A percentile compares a stretch with the other conserved stretches of the same genome.
Evolutionary conservation across 2,329 filamentous ascomycete species (phyloP).

Genomic region (Fusarium sp.): DNA sequence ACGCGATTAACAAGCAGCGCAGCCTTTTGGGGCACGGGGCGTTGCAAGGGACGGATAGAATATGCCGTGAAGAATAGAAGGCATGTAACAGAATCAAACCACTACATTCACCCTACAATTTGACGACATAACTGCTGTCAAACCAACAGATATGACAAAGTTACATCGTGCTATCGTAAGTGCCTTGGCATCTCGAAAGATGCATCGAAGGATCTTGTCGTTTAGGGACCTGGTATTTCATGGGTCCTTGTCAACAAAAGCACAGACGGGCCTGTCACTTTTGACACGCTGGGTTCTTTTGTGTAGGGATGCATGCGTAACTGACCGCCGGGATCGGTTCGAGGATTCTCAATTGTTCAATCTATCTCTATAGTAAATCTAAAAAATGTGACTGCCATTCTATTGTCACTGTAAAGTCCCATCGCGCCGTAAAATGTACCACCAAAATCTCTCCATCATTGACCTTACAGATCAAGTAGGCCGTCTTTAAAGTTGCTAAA

Average conservation of each 20-base stretch:
- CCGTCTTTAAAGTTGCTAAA: slow-evolving; percentile 5
- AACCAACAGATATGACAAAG: neutral
- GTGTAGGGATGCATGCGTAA: neutral
- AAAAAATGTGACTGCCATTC: neutral
- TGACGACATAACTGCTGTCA: neutral
- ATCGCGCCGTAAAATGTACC: neutral
- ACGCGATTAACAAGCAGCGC: neutral
- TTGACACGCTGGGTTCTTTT: neutral
- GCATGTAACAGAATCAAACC: neutral
- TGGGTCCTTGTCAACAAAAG: neutral
- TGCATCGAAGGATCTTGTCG: neutral
- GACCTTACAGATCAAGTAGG: neutral
- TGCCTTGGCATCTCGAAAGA: neutral
- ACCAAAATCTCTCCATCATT: neutral
- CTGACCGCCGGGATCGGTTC: neutral
- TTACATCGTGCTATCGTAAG: neutral
- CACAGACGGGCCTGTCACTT: neutral
- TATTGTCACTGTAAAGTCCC: neutral
- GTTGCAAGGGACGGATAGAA: neutral
- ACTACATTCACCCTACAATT: neutral
- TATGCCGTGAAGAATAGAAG: neutral
- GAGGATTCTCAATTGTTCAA: neutral
- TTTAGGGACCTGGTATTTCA: neutral
- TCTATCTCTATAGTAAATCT: neutral
- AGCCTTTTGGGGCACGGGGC: neutral